phyloP scores from a whole-genome alignment of 106 monocot genomes.

The Amphibolis antarctica region DNA sequence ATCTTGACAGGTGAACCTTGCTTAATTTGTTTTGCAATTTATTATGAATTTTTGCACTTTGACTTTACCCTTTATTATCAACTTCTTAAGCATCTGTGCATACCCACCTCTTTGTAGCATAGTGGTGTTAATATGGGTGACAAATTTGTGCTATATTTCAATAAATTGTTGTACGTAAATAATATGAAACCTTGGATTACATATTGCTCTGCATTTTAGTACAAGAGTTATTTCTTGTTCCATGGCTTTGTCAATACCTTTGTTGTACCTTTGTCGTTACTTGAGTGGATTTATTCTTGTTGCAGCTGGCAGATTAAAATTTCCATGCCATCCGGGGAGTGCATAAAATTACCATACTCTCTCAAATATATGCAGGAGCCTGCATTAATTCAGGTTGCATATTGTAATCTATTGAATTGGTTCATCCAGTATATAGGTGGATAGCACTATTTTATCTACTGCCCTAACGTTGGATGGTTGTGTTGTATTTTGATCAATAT shows the following conservation, averaged over 20 bases:
- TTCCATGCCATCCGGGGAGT: constrained; percentile 16
- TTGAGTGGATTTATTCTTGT: not conserved
- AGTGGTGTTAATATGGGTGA: not conserved
- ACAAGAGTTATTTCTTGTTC: too few species aligned
- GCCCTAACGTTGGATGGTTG: too few species aligned
- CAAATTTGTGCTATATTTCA: not conserved
- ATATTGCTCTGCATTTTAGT: too few species aligned
- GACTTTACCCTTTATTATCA: not conserved
- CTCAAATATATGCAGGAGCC: constrained; percentile 12
- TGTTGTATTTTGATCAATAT: too few species aligned
- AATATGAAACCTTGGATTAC: too few species aligned
- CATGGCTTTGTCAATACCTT: not conserved
- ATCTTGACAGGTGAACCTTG: constrained; percentile 68
- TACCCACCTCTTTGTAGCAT: not conserved
- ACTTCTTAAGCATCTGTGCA: not conserved
- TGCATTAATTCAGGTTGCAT: constrained; percentile 2
- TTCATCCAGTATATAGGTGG: not conserved
- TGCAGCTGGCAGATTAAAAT: constrained; percentile 22
- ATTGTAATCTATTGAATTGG: not conserved
- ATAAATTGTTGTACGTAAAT: too few species aligned
- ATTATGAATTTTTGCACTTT: not conserved
- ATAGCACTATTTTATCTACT: too few species aligned
- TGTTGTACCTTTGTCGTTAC: not conserved
- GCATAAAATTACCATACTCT: constrained; percentile 18
- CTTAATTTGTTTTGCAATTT: constrained; percentile 1